A percentile compares a stretch with the other conserved stretches of the same genome.
Evolutionary conservation across 2,329 filamentous ascomycete genomes (phyloP).

Genomic region (Colletotrichum trifolii): DNA sequence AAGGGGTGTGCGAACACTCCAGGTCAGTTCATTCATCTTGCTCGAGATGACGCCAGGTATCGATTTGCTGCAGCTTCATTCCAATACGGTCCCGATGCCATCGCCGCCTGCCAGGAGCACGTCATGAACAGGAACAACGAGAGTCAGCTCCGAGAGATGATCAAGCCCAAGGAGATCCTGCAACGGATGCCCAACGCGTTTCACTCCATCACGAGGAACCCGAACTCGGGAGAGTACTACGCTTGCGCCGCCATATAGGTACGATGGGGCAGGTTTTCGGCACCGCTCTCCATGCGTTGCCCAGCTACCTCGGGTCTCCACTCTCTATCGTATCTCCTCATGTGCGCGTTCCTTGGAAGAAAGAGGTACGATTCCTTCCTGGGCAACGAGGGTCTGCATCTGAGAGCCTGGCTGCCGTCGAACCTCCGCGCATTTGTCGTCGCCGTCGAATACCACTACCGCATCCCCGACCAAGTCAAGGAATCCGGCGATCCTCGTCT

Average conservation of each 20-base stretch:
- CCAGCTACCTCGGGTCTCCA: constrained; percentile 63
- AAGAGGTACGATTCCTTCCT: constrained; percentile 64
- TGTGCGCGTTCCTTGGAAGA: constrained; percentile 65
- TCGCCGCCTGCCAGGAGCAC: constrained; percentile 63
- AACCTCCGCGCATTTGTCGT: constrained; percentile 67
- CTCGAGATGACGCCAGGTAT: not conserved
- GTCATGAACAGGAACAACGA: constrained; percentile 65
- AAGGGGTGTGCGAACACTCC: constrained; percentile 61
- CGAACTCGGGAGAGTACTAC: constrained; percentile 62
- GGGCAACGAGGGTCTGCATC: constrained; percentile 62
- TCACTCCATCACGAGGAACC: constrained; percentile 64
- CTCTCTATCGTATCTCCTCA: constrained; percentile 63
- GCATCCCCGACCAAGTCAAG: constrained; percentile 64
- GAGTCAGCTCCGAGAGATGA: constrained; percentile 60
- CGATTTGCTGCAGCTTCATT: constrained; percentile 52
- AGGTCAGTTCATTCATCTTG: constrained; percentile 40
- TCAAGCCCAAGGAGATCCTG: constrained; percentile 63
- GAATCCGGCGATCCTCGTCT: constrained; percentile 60
- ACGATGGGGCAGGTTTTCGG: constrained; percentile 63
- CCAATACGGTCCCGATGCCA: constrained; percentile 62
- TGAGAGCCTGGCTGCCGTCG: constrained; percentile 64
- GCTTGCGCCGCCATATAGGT: constrained; percentile 60
- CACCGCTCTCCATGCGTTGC: constrained; percentile 60
- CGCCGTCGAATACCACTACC: constrained; percentile 64
- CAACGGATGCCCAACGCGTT: constrained; percentile 65